Base-by-base conservation (phyloP, 164 flowering plant genomes). In the Paratinospora sagittata region DNA sequence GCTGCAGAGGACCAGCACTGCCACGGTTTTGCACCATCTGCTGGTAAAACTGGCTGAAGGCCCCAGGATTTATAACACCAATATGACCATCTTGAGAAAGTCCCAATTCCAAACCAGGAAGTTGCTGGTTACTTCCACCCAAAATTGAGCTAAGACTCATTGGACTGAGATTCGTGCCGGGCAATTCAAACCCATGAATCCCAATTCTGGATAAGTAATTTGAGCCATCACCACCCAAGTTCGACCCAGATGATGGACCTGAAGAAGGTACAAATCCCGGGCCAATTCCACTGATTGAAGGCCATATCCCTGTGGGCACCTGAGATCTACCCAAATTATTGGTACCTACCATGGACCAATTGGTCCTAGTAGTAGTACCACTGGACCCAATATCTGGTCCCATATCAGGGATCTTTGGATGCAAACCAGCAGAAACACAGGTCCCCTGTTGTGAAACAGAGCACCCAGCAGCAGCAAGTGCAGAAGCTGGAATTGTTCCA, bases 401-500 rank as follows among this genome's bases (percentile, higher is more conserved):
- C 73, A 84, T 62, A 14, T 84, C 93, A 47, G 85, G 84, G 14
- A 85, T 76, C 74, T 87, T 85, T 10, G 77, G 81, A 41, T 87
- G 88, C 73, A 86, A 73, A 6, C 90, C 91, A 8, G 85, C 82
- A 0, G 91, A 83, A 43, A 83, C 67, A 68, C 93, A 85, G 70
- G 64, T 72, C 43, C 85, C 92, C 66, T 88, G 89, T 19, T 82
- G 85, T 1, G 93, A 85, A 72, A 84, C 81, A 52, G 91, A 84
- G 73, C 72, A 79, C 3, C 80, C 84, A 0, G 93, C 84, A 0
- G 85, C 79, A 0, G 91, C 83, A 6, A 88, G 69, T 58, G 85
- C 93, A 0, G 95, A 91, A 0, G 97, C 97, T 1, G 97, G 97
- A 5, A 91, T 85, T 0, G 97, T 91, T n/a, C 97, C 97, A 0